Evolutionary conservation across 2,329 filamentous ascomycete genomes (phyloP).

Genomic region (Thermothelomyces thermophilus): DNA sequence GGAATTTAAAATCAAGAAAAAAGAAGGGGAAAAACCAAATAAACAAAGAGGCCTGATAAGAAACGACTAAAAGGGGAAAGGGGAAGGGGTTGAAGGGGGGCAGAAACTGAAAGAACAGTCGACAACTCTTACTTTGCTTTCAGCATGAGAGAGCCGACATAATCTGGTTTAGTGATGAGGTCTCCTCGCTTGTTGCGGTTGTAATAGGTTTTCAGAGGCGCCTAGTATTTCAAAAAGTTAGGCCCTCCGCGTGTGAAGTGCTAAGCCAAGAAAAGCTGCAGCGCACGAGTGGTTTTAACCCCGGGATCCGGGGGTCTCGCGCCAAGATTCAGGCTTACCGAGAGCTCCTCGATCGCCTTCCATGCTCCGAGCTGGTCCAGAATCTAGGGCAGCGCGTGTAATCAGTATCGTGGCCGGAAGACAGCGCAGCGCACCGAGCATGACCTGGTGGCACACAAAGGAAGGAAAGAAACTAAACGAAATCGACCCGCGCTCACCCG

Average conservation of each 20-base stretch:
- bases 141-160: slow-evolving; percentile 21
- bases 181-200: slow-evolving; percentile 26
- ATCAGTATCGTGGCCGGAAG: no score
- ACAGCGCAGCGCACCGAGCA: background rate
- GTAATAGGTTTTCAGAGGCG: slow-evolving; percentile 9
- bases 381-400: slow-evolving; percentile 9
- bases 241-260: no score
- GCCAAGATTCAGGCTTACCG: no score
- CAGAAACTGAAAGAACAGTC: background rate
- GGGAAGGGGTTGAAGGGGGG: no score
- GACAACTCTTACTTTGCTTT: slow-evolving; percentile 1
- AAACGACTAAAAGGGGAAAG: no score
- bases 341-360: slow-evolving; percentile 19
- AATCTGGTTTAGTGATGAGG: background rate
- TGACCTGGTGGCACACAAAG: background rate
- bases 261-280: no score
- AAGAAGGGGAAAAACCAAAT: no score
- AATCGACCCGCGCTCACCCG: slow-evolving; percentile 14
- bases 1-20: no score
- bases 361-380: slow-evolving; percentile 31
- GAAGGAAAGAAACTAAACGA: no score
- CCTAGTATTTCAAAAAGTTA: slow-evolving; percentile 4
- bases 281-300: no score
- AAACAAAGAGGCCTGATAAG: no score
- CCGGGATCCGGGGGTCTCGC: no score